Evolutionary conservation across 2,329 filamentous ascomycete species (phyloP), one percentile per base, ranked within the genome.

Genomic region (Esteya vermicola): DNA sequence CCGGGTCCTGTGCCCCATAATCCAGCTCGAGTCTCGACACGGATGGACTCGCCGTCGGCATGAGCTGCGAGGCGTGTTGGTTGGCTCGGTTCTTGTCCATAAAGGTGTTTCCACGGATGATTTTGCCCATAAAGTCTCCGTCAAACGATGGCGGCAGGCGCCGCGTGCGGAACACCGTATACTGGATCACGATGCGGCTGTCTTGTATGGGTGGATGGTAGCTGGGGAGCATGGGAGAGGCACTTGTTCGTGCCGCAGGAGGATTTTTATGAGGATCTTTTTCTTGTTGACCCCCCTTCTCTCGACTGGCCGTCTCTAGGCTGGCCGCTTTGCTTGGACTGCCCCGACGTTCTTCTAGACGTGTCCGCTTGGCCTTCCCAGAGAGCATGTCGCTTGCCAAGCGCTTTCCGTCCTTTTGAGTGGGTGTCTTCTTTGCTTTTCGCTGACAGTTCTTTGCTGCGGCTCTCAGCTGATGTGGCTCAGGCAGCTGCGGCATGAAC

Each of bases 61-160:
- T 20, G 2, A 38, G 26, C 10, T 9, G 13, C 2, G 19, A 26
- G 4, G 48, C 48, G 10, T 21, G 27, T 13, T 33, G 2, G 39
- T 50, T 50, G 37, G 48, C 48, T 9, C 25, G 18, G 12, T 39
- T 26, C 22, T 43, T 50, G 35, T 43, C 38, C 4, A 41, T n/a
- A 26, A 48, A 50, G 1, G 40, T 16, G 4, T 41, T 28, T 10
- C 21, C 19, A 12, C 46, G 43, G 22, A 48, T 23, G 4, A 30
- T 40, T 4, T 30, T 36, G 9, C 43, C 43, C 4, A 27, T 19
- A 4, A 43, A 12, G n/a, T 33, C 25, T 6, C 30, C 37, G 2
- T 43, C 37, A 5, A 25, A 38, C 1, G 41, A 34, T 3, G 31
- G 5, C 6, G 33, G 26, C 8, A 43, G 31, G 1, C 38, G 41